Percentiles rank a stretch among this genome's conserved stretches.
Evolutionary conservation across 345 rosid genomes (phyloP).

Genomic region (Citrus unshiu): DNA sequence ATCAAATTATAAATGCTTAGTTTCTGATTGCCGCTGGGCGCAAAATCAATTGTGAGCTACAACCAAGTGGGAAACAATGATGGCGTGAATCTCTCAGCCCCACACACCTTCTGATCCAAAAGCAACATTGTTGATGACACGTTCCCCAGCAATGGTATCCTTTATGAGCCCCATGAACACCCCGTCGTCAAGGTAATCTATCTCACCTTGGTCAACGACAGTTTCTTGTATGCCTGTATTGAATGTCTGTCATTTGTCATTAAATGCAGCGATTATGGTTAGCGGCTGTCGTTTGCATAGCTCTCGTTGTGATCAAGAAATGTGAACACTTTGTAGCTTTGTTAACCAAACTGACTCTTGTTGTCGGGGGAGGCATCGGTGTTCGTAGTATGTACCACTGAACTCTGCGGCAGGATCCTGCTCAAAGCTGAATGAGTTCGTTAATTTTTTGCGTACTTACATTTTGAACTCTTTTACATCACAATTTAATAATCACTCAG

Average conservation of each 20-base stretch:
- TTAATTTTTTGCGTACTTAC: not conserved
- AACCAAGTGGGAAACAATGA: conserved; percentile 37
- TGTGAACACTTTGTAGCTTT: not conserved
- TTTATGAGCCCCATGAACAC: conserved; percentile 89
- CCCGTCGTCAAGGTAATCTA: conserved; percentile 82
- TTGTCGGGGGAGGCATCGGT: not conserved
- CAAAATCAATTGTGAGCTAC: conserved; percentile 94
- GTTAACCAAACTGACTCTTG: not conserved
- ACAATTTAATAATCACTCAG: too few relatives aligned
- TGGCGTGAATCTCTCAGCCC: too few relatives aligned
- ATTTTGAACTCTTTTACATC: too few relatives aligned
- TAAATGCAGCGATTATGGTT: too few relatives aligned
- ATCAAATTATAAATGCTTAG: conserved; percentile 51
- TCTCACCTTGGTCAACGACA: too few relatives aligned
- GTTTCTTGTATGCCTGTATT: not conserved
- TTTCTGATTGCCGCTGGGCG: conserved; percentile 9
- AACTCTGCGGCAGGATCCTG: conserved; percentile 82
- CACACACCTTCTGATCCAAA: too few relatives aligned
- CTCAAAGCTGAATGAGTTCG: conserved; percentile 68
- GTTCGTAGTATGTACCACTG: conserved; percentile 76
- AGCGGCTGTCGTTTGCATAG: not conserved
- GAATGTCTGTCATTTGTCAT: too few relatives aligned
- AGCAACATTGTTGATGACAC: too few relatives aligned
- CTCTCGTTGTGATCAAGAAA: too few relatives aligned
- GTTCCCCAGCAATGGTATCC: conserved; percentile 27